These are phyloP conservation scores for Fusarium acutatum DNA, from an alignment of 2,329 filamentous ascomycete genomes.

Conservation along the genomic window DNA sequence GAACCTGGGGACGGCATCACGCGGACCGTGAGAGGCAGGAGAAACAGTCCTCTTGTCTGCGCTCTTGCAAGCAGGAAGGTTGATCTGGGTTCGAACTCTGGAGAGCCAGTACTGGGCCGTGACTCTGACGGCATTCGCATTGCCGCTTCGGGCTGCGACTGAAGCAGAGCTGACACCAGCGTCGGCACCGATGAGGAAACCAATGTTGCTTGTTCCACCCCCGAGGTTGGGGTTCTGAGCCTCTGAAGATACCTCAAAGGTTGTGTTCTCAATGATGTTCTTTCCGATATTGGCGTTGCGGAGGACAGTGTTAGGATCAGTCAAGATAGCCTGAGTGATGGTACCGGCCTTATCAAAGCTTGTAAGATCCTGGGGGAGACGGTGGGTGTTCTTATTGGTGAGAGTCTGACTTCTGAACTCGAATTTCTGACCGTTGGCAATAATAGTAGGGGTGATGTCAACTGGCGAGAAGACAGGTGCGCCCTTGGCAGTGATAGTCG, in stretches of 20 bases:
- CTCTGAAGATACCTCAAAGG: slow-evolving; percentile 44
- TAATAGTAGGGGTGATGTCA: slow-evolving; percentile 41
- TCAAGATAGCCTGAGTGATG: slow-evolving; percentile 46
- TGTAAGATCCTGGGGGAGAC: slow-evolving; percentile 44
- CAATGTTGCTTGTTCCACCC: slow-evolving; percentile 42
- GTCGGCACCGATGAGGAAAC: slow-evolving; percentile 25
- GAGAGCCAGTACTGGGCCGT: slow-evolving; percentile 33
- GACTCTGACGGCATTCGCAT: slow-evolving; percentile 24
- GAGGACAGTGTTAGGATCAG: slow-evolving; percentile 43
- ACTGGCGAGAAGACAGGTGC: slow-evolving; percentile 29
- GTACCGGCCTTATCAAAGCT: slow-evolving; percentile 42
- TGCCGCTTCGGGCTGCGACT: slow-evolving; percentile 29
- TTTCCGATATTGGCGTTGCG: slow-evolving; percentile 42
- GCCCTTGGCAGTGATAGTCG: slow-evolving; percentile 21
- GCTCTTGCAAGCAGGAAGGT: slow-evolving; percentile 5
- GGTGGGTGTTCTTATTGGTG: slow-evolving; percentile 14
- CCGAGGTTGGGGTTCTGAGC: slow-evolving; percentile 29
- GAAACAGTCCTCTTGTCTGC: slow-evolving; percentile 8
- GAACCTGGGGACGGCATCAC: slow-evolving; percentile 30
- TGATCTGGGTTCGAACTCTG: slow-evolving; percentile 20
- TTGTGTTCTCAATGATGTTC: slow-evolving; percentile 43
- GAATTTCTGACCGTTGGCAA: background rate
- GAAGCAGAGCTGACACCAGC: slow-evolving; percentile 42
- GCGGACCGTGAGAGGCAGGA: background rate
- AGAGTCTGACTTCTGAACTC: slow-evolving; percentile 19